Evolutionary conservation across 345 rosid species (phyloP), one percentile per base, ranked within the genome.

Genomic region (Sonneratia caseolaris): DNA sequence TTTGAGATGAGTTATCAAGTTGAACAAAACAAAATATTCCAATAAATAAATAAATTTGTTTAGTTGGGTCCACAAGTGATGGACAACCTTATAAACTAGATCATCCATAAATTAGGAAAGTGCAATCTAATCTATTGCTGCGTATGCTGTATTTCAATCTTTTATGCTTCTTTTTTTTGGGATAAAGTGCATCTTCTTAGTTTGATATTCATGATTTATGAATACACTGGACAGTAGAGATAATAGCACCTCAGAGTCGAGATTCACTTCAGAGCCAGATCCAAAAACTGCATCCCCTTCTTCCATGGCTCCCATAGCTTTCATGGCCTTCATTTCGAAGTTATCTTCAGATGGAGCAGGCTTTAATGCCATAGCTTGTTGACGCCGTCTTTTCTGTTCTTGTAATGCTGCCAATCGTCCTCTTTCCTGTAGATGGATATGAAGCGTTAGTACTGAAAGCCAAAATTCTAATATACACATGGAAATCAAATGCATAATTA

Each of bases 211-310:
- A 16, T 24, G 14, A 47, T n/a, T 47, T 3, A 35, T 35, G 21
- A 35, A 11, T 27, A 43, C 6, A 0, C 3, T 35, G 55, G 21
- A 69, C 42, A 40, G 22, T 36, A 40, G 37, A 53, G 66, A 57
- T 38, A 27, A 59, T 70, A 7, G n/a, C 62, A 86, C 97, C 92
- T 93, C 91, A 0, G 98, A 89, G 75, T 94, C 97, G 77, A 94
- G 87, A 81, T 85, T 91, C 51, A 94, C 91, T 86, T 94, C 98
- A 24, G 95, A 91, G 62, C 91, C 96, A 68, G 96, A 79, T 79
- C 97, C 97, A 81, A 94, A 90, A 64, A 88, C 83, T 22, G 93
- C 97, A 82, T 91, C 98, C 24, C 97, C 98, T 83, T 94, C 98
- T 75, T 94, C 98, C 91, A 90, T 87, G 43, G 81, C 83, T 75